Conservation (phyloP, 2,329 filamentous ascomycete genomes). For the Epichloe aotearoae region DNA sequence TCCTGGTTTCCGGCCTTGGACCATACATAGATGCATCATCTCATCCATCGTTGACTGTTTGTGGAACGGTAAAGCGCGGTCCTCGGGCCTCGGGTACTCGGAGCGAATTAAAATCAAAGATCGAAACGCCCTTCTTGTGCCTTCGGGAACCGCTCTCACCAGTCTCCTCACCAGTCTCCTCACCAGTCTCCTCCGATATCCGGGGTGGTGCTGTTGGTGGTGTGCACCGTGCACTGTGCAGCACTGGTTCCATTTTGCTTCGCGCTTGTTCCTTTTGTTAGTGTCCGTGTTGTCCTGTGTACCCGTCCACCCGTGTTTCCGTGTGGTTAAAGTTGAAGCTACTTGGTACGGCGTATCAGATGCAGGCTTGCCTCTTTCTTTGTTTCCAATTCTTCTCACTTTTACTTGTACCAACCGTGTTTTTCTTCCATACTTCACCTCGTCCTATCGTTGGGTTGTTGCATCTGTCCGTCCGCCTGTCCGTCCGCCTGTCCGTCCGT, state of each 20-base stretch:
- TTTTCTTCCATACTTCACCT: no score
- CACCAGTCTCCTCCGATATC: not conserved
- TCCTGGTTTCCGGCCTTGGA: constrained; percentile 4
- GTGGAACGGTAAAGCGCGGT: not conserved
- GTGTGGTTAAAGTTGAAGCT: not conserved
- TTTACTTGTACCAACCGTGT: not conserved
- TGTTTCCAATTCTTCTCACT: not conserved
- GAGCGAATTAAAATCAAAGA: no score
- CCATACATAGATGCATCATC: no score
- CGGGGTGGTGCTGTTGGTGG: not conserved
- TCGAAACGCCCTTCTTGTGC: not conserved
- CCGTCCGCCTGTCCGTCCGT: no score
- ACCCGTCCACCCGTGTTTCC: not conserved
- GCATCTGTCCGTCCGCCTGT: no score
- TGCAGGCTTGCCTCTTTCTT: not conserved
- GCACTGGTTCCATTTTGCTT: not conserved
- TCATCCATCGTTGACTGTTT: not conserved
- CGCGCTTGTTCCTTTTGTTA: not conserved
- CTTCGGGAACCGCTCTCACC: not conserved
- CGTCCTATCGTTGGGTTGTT: no score
- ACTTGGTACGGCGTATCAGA: not conserved
- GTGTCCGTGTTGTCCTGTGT: not conserved
- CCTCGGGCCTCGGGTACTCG: not conserved
- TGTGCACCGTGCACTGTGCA: not conserved
- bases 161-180: no score